Conservation (phyloP, 2,329 filamentous ascomycete species). For the Penicillium olsonii region DNA sequence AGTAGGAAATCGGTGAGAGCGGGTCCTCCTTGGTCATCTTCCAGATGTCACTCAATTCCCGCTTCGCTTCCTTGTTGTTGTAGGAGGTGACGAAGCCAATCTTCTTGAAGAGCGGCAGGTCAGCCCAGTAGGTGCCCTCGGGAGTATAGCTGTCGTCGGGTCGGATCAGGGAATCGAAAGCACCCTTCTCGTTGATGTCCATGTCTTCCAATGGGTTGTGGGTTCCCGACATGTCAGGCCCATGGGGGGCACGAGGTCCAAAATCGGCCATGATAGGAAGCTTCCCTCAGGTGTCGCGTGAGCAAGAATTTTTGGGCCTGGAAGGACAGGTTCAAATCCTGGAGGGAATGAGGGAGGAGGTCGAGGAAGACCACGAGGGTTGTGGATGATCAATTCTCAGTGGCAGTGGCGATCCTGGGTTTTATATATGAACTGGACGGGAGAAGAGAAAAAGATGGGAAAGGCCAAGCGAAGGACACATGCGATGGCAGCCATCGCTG, state of each 20-base stretch:
- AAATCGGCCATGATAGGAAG: constrained; percentile 37
- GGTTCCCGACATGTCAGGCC: constrained; percentile 48
- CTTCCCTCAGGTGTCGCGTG: constrained; percentile 10
- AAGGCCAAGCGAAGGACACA: neutral
- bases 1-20: constrained; percentile 78
- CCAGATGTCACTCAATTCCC: constrained; percentile 69
- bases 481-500: constrained; percentile 12
- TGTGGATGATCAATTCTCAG: neutral
- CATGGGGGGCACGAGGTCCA: constrained; percentile 48
- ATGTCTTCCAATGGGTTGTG: constrained; percentile 52
- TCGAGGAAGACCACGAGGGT: constrained; percentile 3
- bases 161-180: constrained; percentile 78
- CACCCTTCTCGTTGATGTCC: constrained; percentile 59
- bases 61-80: constrained; percentile 68
- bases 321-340: constrained; percentile 7
- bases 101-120: constrained; percentile 71
- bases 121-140: constrained; percentile 90
- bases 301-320: constrained; percentile 1
- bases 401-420: neutral
- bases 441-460: neutral
- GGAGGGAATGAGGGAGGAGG: neutral
- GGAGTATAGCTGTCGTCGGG: constrained; percentile 85
- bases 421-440: neutral
- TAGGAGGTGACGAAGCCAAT: constrained; percentile 73
- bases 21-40: constrained; percentile 84